A percentile compares a stretch with the other conserved stretches of the same genome.
These are phyloP conservation scores for Aspergillus homomorphus DNA, from an alignment of 495 filamentous ascomycete species.

Conservation along the genomic window DNA sequence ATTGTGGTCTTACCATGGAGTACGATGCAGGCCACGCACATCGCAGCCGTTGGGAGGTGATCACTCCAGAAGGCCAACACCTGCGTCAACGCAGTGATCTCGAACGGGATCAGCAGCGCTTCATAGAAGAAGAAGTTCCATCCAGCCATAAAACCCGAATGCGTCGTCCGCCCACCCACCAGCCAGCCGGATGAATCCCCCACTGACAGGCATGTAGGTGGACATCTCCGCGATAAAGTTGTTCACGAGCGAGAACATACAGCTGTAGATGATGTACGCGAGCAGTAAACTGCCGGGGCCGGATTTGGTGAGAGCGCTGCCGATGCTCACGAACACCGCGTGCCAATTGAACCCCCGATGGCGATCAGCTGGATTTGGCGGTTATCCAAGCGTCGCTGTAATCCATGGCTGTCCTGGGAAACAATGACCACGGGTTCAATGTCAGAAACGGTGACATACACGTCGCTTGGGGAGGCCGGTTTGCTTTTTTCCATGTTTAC, in stretches of 20 bases:
- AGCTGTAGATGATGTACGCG: background rate
- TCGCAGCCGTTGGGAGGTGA: conserved; percentile 46
- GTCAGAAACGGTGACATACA: background rate
- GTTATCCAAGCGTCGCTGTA: conserved; percentile 31
- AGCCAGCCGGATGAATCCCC: background rate
- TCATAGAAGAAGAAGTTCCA: conserved; percentile 36
- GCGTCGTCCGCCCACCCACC: background rate
- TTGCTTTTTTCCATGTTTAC: background rate
- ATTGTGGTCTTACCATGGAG: background rate
- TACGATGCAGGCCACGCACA: conserved; percentile 33
- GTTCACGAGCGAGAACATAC: background rate
- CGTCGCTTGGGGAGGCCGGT: background rate
- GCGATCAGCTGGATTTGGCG: conserved; percentile 57
- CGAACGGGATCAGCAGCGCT: conserved; percentile 63
- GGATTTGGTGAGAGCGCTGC: conserved; percentile 4
- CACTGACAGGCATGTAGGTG: background rate
- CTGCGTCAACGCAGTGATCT: background rate
- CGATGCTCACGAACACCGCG: conserved; percentile 53
- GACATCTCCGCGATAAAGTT: background rate
- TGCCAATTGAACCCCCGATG: conserved; percentile 58
- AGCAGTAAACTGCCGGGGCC: background rate
- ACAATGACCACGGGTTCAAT: background rate
- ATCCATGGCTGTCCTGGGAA: background rate
- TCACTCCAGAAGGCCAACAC: conserved; percentile 61
- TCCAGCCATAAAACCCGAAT: background rate